Conservation (phyloP, 2,329 filamentous ascomycete genomes). For the Venturia pyrina region DNA sequence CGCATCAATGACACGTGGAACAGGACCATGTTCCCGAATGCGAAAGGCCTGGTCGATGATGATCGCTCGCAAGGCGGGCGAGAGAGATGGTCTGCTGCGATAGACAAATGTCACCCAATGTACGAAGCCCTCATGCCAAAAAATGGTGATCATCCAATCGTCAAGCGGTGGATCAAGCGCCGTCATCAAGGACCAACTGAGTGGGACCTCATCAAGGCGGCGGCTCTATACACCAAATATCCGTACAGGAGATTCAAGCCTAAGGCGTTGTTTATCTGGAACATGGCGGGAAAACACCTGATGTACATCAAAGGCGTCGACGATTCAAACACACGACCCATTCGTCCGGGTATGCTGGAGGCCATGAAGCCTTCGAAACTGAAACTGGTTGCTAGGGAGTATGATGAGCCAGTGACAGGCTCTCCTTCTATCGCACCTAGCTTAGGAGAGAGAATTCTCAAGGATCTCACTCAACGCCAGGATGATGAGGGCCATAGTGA, state of each 20-base stretch:
- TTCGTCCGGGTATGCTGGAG: neutral
- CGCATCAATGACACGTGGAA: neutral
- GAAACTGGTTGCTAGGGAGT: neutral
- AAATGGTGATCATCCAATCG: slow-evolving; percentile 13
- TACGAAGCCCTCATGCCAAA: slow-evolving; percentile 19
- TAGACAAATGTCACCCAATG: slow-evolving; percentile 15
- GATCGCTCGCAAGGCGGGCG: slow-evolving; percentile 15
- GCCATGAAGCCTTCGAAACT: neutral
- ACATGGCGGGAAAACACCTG: neutral
- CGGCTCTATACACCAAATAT: slow-evolving; percentile 24
- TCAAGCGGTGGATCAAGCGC: slow-evolving; percentile 14
- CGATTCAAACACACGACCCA: neutral
- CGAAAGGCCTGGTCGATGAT: slow-evolving; percentile 12
- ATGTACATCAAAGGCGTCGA: neutral
- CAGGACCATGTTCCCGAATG: neutral
- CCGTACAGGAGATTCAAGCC: neutral
- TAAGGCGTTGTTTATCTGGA: neutral
- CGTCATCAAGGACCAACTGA: slow-evolving; percentile 11
- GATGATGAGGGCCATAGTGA: neutral
- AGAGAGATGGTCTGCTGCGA: neutral
- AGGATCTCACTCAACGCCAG: neutral
- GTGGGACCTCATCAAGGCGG: slow-evolving; percentile 40
- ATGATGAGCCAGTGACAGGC: neutral
- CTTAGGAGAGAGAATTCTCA: neutral
- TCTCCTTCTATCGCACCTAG: neutral